Percentiles rank a stretch among this genome's conserved stretches.
These are phyloP conservation scores for Lasiosphaeriaceae sp. DNA, from an alignment of 495 filamentous ascomycete species.

Conservation along the genomic window DNA sequence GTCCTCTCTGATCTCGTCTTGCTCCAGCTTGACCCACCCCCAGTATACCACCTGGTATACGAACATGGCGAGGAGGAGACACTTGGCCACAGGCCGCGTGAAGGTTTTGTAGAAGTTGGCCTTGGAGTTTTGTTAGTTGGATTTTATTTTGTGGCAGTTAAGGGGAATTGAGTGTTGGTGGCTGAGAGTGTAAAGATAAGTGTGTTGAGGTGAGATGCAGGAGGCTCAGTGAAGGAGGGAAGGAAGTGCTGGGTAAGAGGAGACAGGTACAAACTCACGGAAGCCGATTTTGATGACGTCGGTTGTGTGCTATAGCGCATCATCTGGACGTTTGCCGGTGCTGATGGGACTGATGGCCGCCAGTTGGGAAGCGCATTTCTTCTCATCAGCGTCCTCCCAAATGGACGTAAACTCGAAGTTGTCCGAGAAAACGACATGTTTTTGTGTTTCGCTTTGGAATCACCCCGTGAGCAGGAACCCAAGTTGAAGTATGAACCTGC, in stretches of 20 bases:
- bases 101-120: slow-evolving; percentile 75
- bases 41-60: slow-evolving; percentile 85
- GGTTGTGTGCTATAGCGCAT: neutral
- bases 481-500: too few species aligned
- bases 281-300: neutral
- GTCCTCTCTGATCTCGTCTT: slow-evolving; percentile 62
- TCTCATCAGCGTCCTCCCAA: neutral
- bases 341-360: neutral
- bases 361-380: neutral
- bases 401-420: neutral
- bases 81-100: slow-evolving; percentile 74
- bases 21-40: slow-evolving; percentile 84
- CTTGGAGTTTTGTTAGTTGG: slow-evolving; percentile 42
- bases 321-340: neutral
- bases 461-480: too few species aligned
- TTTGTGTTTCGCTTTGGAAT: neutral
- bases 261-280: neutral
- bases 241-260: too few species aligned
- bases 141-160: neutral
- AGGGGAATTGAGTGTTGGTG: too few species aligned
- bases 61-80: slow-evolving; percentile 79
- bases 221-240: too few species aligned
- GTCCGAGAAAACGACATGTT: neutral
- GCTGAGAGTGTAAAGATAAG: too few species aligned
- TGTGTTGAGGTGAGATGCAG: too few species aligned